phyloP scores from a whole-genome alignment of 106 monocot genomes.

The Agapanthus africanus region DNA sequence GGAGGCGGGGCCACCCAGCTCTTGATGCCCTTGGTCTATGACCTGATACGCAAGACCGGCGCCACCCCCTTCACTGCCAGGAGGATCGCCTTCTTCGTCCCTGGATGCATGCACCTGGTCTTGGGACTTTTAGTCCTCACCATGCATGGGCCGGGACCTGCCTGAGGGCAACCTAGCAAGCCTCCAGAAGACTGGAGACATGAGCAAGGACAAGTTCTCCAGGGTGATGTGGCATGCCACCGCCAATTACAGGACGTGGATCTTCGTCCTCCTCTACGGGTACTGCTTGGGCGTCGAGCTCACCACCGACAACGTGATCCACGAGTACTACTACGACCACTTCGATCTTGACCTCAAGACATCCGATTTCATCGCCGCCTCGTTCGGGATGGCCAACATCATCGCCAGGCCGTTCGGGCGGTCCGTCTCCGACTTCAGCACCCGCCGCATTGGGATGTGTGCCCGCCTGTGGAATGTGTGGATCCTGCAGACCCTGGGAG shows the following conservation, averaged over 20 bases:
- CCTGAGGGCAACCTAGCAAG: constrained; percentile 4
- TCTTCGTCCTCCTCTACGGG: constrained; percentile 15
- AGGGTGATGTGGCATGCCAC: constrained; percentile 1
- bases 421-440: constrained; percentile 5
- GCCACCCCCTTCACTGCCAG: constrained; percentile 12
- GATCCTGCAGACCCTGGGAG: constrained; percentile 4
- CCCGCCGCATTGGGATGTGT: constrained; percentile 5
- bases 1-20: constrained; percentile 25
- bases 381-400: constrained; percentile 15
- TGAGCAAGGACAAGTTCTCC: constrained; percentile 11
- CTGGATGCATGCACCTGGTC: constrained; percentile 9
- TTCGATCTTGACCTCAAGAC: constrained; percentile 9
- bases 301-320: constrained; percentile 14
- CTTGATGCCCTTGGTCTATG: constrained; percentile 10
- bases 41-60: constrained; percentile 1
- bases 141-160: constrained; percentile 7
- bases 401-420: constrained; percentile 6
- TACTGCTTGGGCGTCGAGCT: constrained; percentile 16
- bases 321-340: constrained; percentile 19
- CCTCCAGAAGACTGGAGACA: not conserved
- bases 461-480: constrained; percentile 10
- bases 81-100: constrained; percentile 12
- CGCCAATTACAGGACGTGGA: constrained; percentile 11
- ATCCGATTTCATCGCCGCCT: constrained; percentile 11
- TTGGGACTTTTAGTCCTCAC: constrained; percentile 6